Conservation (phyloP, 495 filamentous ascomycete species). For the Cercophora samala region DNA sequence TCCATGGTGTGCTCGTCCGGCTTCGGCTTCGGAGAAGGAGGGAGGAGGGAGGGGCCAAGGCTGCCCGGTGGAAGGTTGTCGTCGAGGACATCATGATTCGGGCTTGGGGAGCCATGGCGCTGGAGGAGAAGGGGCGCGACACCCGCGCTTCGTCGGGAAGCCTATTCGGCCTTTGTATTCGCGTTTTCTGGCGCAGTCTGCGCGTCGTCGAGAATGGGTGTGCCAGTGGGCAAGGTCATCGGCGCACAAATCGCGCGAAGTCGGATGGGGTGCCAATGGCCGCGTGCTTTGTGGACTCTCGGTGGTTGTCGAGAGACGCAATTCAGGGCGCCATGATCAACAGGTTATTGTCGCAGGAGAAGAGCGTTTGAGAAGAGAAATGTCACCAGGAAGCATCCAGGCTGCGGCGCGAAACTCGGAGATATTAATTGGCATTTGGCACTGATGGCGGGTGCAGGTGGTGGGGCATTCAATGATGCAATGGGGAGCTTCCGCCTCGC, state of each 20-base stretch:
- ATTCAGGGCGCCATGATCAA: not conserved
- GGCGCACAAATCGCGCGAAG: constrained; percentile 13
- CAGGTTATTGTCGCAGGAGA: not conserved
- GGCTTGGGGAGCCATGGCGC: constrained; percentile 28
- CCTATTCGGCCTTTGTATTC: not conserved
- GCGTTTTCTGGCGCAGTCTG: not conserved
- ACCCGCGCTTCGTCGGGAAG: not conserved
- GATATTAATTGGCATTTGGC: constrained; percentile 2
- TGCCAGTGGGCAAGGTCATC: not conserved
- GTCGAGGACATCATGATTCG: constrained; percentile 29
- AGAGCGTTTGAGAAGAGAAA: not conserved
- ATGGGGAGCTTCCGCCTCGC: constrained; percentile 21
- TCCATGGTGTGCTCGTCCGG: constrained; percentile 5
- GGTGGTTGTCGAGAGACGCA: not conserved
- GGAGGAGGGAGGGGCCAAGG: not conserved
- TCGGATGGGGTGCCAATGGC: not conserved
- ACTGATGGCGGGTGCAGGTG: not conserved
- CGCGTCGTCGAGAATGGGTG: not conserved
- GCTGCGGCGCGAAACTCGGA: constrained; percentile 5
- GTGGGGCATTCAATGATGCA: constrained; percentile 29
- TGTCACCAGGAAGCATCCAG: not conserved
- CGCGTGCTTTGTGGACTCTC: not conserved
- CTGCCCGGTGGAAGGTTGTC: constrained; percentile 16
- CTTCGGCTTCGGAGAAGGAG: constrained; percentile 14
- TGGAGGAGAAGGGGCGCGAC: not conserved